phyloP scores from a whole-genome alignment of 129 eudicot genomes.

The Pittosporum tobira region DNA sequence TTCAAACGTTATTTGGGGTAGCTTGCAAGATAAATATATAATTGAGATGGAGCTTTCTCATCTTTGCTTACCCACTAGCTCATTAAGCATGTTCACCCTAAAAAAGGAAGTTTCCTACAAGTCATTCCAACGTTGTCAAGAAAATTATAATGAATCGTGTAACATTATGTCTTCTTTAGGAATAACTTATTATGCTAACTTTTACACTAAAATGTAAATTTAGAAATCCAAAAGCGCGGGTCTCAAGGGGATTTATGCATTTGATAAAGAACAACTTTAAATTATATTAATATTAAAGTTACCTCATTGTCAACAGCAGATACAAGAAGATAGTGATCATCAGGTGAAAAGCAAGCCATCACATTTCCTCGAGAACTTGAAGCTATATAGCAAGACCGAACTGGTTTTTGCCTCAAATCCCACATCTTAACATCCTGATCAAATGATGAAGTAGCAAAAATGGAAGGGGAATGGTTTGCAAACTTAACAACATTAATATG shows the following conservation, averaged over 20 bases:
- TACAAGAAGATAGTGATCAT: conserved; percentile 86
- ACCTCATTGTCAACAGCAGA: conserved; percentile 99
- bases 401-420: conserved; percentile 81
- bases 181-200: background rate
- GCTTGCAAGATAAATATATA: background rate
- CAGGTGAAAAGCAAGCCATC: conserved; percentile 96
- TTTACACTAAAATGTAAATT: background rate
- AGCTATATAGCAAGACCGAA: conserved; percentile 72
- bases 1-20: background rate
- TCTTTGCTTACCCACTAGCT: background rate
- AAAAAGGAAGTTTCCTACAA: background rate
- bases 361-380: conserved; percentile 85
- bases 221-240: background rate
- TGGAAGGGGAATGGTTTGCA: conserved; percentile 86
- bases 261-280: background rate
- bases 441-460: conserved; percentile 94
- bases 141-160: no score
- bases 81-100: no score
- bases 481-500: conserved; percentile 92
- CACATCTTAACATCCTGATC: conserved; percentile 95
- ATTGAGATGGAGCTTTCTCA: background rate
- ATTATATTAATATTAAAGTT: background rate
- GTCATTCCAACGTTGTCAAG: background rate
- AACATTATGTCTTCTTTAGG: background rate
- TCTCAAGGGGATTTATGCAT: background rate